phyloP scores from a whole-genome alignment of 768 basidiomycete species.

The Suillus decipiens region DNA sequence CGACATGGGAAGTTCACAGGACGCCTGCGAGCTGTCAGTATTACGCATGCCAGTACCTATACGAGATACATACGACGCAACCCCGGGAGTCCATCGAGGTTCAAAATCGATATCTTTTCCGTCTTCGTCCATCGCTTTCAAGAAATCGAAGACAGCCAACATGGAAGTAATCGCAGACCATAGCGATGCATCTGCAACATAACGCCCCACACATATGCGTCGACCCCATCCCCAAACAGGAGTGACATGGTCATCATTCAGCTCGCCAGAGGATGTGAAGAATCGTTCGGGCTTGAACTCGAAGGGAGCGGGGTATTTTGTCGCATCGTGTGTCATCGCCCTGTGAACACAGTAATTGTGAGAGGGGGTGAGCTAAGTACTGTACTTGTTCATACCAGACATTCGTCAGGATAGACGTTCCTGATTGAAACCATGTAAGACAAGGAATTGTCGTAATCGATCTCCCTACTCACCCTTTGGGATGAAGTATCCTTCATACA shows the following conservation, averaged over 20 bases:
- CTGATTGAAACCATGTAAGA: neutral
- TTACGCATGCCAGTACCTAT: neutral
- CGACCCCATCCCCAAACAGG: slow-evolving; percentile 12
- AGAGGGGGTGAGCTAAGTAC: too few species aligned
- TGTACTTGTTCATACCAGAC: neutral
- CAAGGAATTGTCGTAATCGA: neutral
- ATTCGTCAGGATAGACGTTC: slow-evolving; percentile 9
- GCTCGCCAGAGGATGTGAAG: slow-evolving; percentile 14
- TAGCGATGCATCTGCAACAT: slow-evolving; percentile 36
- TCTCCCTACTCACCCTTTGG: slow-evolving; percentile 7
- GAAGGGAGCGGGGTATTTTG: slow-evolving; percentile 32
- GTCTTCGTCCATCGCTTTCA: slow-evolving; percentile 34
- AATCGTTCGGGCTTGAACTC: slow-evolving; percentile 39
- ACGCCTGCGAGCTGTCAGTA: slow-evolving; percentile 18
- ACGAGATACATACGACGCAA: slow-evolving; percentile 21
- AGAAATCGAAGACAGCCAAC: slow-evolving; percentile 40
- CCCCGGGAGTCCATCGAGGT: slow-evolving; percentile 23
- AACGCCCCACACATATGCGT: slow-evolving; percentile 39
- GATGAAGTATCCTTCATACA: slow-evolving; percentile 16
- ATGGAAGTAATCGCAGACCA: slow-evolving; percentile 40
- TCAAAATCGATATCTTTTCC: slow-evolving; percentile 31
- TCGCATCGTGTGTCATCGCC: slow-evolving; percentile 41
- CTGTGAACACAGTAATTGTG: slow-evolving; percentile 17
- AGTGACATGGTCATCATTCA: slow-evolving; percentile 7
- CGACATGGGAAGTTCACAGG: slow-evolving; percentile 25